A percentile compares a stretch with the other conserved stretches of the same genome.
phyloP scores from a whole-genome alignment of 2,329 filamentous ascomycete genomes.

The Metarhizium anisopliae region DNA sequence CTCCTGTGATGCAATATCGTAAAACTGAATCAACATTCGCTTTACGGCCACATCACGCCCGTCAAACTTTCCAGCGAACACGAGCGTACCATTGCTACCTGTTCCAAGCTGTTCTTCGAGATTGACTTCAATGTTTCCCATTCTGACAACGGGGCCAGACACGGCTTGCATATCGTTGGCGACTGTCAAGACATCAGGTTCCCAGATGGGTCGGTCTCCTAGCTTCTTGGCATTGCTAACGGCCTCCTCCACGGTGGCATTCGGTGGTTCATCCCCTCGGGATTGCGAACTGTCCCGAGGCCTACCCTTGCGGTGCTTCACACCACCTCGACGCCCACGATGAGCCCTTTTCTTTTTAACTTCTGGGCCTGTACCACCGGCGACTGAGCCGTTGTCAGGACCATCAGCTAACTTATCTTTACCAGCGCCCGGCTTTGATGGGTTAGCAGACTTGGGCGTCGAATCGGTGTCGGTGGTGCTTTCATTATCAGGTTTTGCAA shows the following conservation, averaged over 20 bases:
- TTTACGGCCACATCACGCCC: constrained; percentile 92
- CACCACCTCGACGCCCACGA: constrained; percentile 62
- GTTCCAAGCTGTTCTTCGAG: constrained; percentile 57
- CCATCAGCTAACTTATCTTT: neutral
- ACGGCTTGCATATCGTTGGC: constrained; percentile 50
- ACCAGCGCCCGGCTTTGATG: neutral
- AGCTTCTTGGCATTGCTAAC: constrained; percentile 51
- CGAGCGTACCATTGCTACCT: constrained; percentile 93
- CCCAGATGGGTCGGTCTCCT: constrained; percentile 42
- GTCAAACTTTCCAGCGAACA: constrained; percentile 91
- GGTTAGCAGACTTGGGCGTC: neutral
- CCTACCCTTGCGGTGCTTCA: constrained; percentile 54
- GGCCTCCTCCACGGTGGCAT: constrained; percentile 50
- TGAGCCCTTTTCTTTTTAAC: constrained; percentile 60
- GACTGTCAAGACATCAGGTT: constrained; percentile 53
- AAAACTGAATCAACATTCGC: constrained; percentile 92
- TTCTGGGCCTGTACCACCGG: neutral
- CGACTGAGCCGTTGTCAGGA: neutral
- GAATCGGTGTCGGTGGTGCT: neutral
- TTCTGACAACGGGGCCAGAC: constrained; percentile 48
- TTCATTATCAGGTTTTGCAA: neutral
- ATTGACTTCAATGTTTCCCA: constrained; percentile 57
- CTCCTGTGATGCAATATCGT: constrained; percentile 90
- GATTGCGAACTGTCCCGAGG: constrained; percentile 43
- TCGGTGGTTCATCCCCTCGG: constrained; percentile 34